Evolutionary conservation across 2,329 filamentous ascomycete genomes (phyloP).

Genomic region (Lachnellula arida): DNA sequence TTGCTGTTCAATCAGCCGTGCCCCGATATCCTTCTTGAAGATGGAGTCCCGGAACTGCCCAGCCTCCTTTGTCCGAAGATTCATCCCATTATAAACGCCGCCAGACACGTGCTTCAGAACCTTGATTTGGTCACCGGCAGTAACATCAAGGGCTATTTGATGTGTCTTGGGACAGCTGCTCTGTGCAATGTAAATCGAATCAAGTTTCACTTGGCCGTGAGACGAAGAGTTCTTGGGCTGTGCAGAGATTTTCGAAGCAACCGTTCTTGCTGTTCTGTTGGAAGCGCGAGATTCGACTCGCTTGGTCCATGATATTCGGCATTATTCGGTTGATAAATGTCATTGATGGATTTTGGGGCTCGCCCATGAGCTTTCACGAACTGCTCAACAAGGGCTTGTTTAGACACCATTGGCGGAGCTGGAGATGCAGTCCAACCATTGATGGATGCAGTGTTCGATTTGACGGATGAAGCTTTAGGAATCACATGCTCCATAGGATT

Average conservation of each 20-base stretch:
- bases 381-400: conserved; percentile 5
- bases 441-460: neutral
- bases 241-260: neutral
- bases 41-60: conserved; percentile 19
- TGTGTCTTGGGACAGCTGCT: neutral
- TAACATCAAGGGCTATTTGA: conserved; percentile 10
- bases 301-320: conserved; percentile 1
- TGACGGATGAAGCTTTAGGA: neutral
- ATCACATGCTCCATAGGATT: neutral
- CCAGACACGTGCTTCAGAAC: conserved; percentile 21
- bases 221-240: neutral
- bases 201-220: conserved; percentile 2
- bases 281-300: conserved; percentile 7
- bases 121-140: conserved; percentile 17
- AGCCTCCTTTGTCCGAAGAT: conserved; percentile 6
- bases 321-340: conserved; percentile 25
- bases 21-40: conserved; percentile 7
- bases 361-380: conserved; percentile 13
- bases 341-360: conserved; percentile 7
- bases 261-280: neutral
- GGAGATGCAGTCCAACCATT: neutral
- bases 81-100: conserved; percentile 16
- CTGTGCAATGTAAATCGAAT: conserved; percentile 11
- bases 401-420: neutral
- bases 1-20: conserved; percentile 5